Evolutionary conservation across 192 early-diverging fungal genomes (phyloP).

Genomic region (Coemansia sp.): DNA sequence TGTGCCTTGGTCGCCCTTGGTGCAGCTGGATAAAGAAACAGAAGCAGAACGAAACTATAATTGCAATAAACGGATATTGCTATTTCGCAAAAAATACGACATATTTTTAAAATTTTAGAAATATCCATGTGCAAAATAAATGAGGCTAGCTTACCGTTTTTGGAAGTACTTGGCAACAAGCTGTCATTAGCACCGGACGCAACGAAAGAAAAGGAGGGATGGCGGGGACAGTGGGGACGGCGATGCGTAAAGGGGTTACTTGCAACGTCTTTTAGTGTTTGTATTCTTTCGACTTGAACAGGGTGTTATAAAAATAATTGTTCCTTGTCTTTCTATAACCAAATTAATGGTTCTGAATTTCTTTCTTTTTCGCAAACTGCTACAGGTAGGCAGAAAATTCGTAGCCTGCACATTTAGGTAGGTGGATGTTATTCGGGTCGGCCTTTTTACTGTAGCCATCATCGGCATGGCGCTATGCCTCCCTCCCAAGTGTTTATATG

Average conservation of each 20-base stretch:
- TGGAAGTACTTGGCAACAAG: no score
- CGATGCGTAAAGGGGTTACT: not conserved
- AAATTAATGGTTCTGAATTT: not conserved
- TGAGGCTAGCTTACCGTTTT: not conserved
- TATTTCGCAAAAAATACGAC: not conserved
- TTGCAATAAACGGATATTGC: not conserved
- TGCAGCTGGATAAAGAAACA: conserved; percentile 5
- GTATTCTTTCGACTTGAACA: not conserved
- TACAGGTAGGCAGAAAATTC: not conserved
- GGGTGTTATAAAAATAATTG: not conserved
- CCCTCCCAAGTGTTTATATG: not conserved
- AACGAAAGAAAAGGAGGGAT: not conserved
- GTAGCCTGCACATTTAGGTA: not conserved
- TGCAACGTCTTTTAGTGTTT: not conserved
- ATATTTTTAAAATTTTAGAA: not conserved
- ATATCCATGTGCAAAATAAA: not conserved
- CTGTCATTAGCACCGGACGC: not conserved
- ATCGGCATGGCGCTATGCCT: not conserved
- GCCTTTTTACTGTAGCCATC: not conserved
- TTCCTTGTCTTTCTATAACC: not conserved
- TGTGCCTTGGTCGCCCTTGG: not conserved
- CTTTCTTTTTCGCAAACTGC: not conserved
- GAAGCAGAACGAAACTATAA: not conserved
- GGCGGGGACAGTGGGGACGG: not conserved
- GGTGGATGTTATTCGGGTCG: not conserved